Evolutionary conservation across 176 grass and related monocot species (phyloP).

Genomic region (Cenchrus purpureus): DNA sequence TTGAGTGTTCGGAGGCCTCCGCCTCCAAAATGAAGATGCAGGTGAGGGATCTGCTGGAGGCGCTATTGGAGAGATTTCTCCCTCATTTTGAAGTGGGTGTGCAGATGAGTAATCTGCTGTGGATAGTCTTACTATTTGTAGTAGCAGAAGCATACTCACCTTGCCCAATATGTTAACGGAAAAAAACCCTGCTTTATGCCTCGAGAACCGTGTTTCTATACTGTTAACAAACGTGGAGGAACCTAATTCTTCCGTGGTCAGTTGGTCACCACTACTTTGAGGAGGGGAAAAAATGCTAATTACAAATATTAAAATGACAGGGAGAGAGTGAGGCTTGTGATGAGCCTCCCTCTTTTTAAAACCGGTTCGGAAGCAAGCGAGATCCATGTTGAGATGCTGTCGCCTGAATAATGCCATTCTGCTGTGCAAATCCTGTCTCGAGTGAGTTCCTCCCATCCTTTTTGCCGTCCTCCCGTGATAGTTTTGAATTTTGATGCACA

Average conservation of each 20-base stretch:
- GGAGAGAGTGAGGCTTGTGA: background rate
- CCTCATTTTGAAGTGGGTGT: no score
- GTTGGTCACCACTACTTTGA: background rate
- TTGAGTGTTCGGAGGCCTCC: no score
- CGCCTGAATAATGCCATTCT: background rate
- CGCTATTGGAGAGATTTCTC: no score
- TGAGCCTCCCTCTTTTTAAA: background rate
- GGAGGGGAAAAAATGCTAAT: no score
- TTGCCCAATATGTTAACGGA: background rate
- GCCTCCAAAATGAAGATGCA: no score
- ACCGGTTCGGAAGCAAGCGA: background rate
- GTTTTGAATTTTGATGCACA: background rate
- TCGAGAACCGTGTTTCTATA: background rate
- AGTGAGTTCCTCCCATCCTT: background rate
- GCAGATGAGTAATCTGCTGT: no score
- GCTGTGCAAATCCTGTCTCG: background rate
- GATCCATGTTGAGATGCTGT: slow-evolving; percentile 31
- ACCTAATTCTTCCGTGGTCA: slow-evolving; percentile 5
- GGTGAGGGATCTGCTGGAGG: no score
- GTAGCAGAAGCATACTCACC: background rate
- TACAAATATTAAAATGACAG: background rate
- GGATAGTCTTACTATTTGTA: background rate
- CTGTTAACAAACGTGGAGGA: slow-evolving; percentile 6
- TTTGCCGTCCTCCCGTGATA: slow-evolving; percentile 28
- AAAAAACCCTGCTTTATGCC: background rate